A percentile compares a stretch with the other conserved stretches of the same genome.
Evolutionary conservation across 805 yeast genomes (phyloP).

Genomic region (Scheffersomyces amazonensis): DNA sequence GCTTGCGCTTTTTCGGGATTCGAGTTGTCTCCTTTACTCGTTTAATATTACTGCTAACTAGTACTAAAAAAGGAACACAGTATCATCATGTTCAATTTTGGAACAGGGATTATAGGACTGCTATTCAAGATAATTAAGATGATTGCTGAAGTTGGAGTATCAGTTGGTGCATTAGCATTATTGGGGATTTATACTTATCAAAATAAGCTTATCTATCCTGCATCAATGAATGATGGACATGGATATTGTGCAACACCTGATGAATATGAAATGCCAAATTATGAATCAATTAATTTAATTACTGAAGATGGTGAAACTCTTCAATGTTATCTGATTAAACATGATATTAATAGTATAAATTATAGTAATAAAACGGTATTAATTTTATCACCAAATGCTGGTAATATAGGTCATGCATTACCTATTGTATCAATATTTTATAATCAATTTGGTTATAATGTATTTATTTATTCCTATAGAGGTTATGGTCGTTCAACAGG

Average conservation of each 20-base stretch:
- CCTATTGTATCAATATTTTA: conserved; percentile 76
- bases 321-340: conserved; percentile 61
- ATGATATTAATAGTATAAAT: conserved; percentile 33
- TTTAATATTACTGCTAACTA: too few species aligned
- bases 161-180: conserved; percentile 44
- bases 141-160: conserved; percentile 38
- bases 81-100: too few species aligned
- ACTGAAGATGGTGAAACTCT: conserved; percentile 72
- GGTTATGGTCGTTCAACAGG: conserved; percentile 90
- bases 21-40: too few species aligned
- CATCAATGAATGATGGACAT: conserved; percentile 73
- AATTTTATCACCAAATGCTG: conserved; percentile 89
- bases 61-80: too few species aligned
- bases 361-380: conserved; percentile 67
- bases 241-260: conserved; percentile 76
- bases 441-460: conserved; percentile 64
- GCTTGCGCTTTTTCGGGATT: too few species aligned
- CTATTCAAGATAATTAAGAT: conserved; percentile 19
- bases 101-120: not conserved
- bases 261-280: conserved; percentile 54
- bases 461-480: conserved; percentile 81
- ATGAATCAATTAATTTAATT: conserved; percentile 53
- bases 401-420: conserved; percentile 87
- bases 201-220: conserved; percentile 73
- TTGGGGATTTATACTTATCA: conserved; percentile 62